Base-by-base conservation (phyloP, 2,329 filamentous ascomycete genomes). In the Colletotrichum incanum region DNA sequence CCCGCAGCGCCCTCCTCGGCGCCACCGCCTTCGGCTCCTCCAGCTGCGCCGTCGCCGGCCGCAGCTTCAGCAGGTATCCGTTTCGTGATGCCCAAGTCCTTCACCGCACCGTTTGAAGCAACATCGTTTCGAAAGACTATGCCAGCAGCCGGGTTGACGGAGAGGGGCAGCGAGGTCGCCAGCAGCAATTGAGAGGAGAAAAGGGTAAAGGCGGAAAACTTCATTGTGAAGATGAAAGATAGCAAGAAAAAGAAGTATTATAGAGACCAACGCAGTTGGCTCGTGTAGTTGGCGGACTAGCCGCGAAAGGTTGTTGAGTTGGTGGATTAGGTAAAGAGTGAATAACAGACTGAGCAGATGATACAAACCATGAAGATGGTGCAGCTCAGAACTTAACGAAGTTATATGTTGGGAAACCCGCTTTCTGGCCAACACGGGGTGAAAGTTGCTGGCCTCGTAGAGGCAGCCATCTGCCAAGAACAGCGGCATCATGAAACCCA, bases 401-500 rank as follows among this genome's bases (percentile, higher is more conserved):
- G 28, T 62, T 71, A 67, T 67, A 71, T 67, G 68, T 1, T 20
- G 14, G 60, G 39, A 49, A 9, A 54, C 55, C 31, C 28, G 7
- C 11, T n/a, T 18, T n/a, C 49, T 52, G 47, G 26, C 5, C 28
- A n/a, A 34, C 34, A 23, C 28, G 28, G 31, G 31, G n/a, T 11
- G 45, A 20, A 26, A 43, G 62, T 37, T 9, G 34, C 12, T 41
- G n/a, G 55, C 12, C 5, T 18, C n/a, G 18, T 14, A 28, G 28
- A 43, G n/a, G 52, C 26, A 41, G 6, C 26, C 14, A 52, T 14
- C 23, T 12, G 69, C 65, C 69, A 69, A 69, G 69, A 4, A 9
- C 11, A 47, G 41, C 59, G 45, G 58, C 45, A 64, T 64, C 69
- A 72, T 72, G 69, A 69, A 72, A 72, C 69, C 69, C 58, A 64